Base-by-base conservation (phyloP, 2,329 filamentous ascomycete species). In the Nothophoma quercina region DNA sequence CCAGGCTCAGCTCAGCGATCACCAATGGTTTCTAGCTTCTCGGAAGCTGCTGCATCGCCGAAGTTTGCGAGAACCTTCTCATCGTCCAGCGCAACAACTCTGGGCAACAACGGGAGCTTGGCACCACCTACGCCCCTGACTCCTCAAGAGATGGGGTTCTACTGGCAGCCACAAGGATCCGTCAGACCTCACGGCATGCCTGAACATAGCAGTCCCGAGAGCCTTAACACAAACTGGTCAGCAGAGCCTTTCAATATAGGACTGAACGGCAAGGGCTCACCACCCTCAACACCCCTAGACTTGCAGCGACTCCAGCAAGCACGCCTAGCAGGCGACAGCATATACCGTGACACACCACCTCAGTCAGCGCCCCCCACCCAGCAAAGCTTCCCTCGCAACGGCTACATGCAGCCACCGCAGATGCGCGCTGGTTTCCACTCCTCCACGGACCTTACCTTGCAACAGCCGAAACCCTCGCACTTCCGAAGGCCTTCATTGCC, bases 281-380 rank as follows among this genome's bases (percentile, higher is more conserved):
- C 79, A n/a, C 78, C 78, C 13, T 72, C 73, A 8, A 79, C 78
- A n/a, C 78, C 78, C 10, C 45, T 75, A 33, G 69, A 75, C 36
- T 34, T 68, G 12, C 64, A 60, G 25, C 69, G 69, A 39, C 26
- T 68, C 15, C 65, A 67, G 10, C 66, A 74, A 35, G 59, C 62
- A 9, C 63, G 64, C 10, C 56, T 74, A 47, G 55, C 58, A 7
- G 71, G 68, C 32, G 72, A 72, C 15, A 64, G 50, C 59, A 59
- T 66, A 59, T 76, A 74, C 50, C 77, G 77, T 40, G 78, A 80
- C 51, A 80, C 79, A 4, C 79, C 79, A 29, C 79, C 79, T 7
- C 79, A 81, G 56, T 81, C 79, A 21, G 79, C 79, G 29, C 79
- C 79, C 12, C 77, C 79, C 2, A 76, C 74, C n/a, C 79, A 81